These are phyloP conservation scores for Berkeleyomyces rouxiae DNA, from an alignment of 2,329 filamentous ascomycete species.

Conservation along the genomic window DNA sequence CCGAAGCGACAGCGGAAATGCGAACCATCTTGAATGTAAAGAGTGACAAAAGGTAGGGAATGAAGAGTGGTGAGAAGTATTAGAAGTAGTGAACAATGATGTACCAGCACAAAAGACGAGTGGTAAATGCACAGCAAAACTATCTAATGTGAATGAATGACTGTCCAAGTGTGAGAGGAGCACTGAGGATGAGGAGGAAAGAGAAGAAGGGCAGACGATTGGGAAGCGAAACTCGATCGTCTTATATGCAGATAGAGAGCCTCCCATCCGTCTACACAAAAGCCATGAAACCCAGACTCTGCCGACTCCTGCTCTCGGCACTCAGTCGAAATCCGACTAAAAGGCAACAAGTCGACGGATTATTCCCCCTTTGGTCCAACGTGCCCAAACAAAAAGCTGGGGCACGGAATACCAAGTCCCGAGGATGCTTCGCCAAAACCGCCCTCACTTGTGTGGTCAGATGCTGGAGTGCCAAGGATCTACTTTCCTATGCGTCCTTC, in stretches of 20 bases:
- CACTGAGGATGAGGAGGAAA: not conserved
- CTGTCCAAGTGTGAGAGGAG: not conserved
- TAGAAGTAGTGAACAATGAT: not conserved
- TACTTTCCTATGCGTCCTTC: not conserved
- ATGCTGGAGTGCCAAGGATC: not conserved
- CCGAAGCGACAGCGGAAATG: not conserved
- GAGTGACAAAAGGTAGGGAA: not conserved
- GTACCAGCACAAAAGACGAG: not conserved
- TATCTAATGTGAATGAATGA: not conserved
- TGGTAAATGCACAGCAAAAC: not conserved
- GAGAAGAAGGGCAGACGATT: not conserved
- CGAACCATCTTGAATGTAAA: not conserved
- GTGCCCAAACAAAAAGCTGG: not conserved
- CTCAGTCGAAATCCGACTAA: not conserved
- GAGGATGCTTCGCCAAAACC: not conserved
- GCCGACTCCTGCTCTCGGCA: not conserved
- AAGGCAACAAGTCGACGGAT: not conserved
- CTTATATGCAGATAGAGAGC: not conserved
- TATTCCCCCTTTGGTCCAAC: not conserved
- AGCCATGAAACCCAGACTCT: not conserved
- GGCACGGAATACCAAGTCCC: not conserved
- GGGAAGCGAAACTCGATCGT: not conserved
- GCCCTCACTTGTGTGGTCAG: no score
- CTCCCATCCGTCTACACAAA: not conserved
- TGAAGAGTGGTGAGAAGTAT: not conserved